These are phyloP conservation scores for Rubroboletus pulcherrimus DNA, from an alignment of 768 basidiomycete genomes.

Conservation along the genomic window DNA sequence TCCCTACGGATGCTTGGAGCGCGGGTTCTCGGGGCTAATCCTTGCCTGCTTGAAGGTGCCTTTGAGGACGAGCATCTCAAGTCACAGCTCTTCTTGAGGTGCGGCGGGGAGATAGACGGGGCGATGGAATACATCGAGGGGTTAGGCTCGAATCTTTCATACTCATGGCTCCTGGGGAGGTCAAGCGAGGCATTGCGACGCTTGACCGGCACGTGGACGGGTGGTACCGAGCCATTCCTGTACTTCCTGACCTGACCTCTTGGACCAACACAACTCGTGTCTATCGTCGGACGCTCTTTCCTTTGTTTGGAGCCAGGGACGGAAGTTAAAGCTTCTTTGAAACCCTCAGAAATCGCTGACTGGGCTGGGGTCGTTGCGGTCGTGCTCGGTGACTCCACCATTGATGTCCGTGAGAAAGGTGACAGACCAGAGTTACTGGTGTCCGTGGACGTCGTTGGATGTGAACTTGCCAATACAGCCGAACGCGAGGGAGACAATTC, in stretches of 20 bases:
- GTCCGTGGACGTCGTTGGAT: constrained; percentile 23
- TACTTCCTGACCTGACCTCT: constrained; percentile 31
- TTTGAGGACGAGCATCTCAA: constrained; percentile 22
- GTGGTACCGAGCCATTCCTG: constrained; percentile 31
- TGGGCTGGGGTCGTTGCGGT: constrained; percentile 26
- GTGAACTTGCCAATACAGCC: constrained; percentile 19
- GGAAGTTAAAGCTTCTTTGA: constrained; percentile 10
- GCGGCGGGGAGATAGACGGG: constrained; percentile 25
- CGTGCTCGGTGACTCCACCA: constrained; percentile 25
- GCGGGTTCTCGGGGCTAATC: constrained; percentile 17
- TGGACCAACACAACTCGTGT: constrained; percentile 31
- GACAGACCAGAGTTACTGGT: constrained; percentile 25
- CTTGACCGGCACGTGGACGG: constrained; percentile 27
- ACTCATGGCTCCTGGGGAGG: constrained; percentile 25
- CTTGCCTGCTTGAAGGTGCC: constrained; percentile 27
- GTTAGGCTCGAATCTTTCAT: constrained; percentile 25
- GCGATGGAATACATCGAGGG: constrained; percentile 32
- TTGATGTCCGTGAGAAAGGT: constrained; percentile 28
- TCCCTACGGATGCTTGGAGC: constrained; percentile 30
- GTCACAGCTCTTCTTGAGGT: constrained; percentile 21
- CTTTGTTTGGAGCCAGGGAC: constrained; percentile 20
- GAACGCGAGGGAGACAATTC: constrained; percentile 23
- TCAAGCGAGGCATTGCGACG: constrained; percentile 30
- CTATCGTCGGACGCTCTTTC: constrained; percentile 31
- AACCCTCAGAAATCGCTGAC: constrained; percentile 19